These are phyloP conservation scores for Maudiozyma saulgeensis DNA, from an alignment of 805 yeast species.

Conservation along the genomic window DNA sequence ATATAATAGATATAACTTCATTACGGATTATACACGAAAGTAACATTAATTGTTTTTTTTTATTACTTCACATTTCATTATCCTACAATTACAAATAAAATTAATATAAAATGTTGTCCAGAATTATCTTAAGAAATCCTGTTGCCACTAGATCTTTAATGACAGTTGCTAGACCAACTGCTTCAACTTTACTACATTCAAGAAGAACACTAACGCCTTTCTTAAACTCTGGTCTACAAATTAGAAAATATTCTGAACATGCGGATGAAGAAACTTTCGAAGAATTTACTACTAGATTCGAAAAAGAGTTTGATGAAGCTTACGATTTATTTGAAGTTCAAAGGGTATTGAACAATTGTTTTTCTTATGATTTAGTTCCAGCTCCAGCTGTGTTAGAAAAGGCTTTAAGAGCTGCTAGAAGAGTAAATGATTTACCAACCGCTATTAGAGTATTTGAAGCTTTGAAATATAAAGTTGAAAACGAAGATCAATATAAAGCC, in stretches of 20 bases:
- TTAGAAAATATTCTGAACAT: conserved; percentile 67
- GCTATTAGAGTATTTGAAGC: conserved; percentile 98
- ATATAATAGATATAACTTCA: too few species aligned
- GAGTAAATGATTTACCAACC: conserved; percentile 97
- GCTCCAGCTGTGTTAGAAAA: conserved; percentile 93
- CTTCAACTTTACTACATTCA: background rate
- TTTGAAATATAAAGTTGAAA: conserved; percentile 91
- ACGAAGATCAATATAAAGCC: conserved; percentile 86
- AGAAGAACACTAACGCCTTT: background rate
- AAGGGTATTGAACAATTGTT: conserved; percentile 94
- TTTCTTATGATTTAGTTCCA: conserved; percentile 97
- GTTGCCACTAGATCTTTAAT: conserved; percentile 10
- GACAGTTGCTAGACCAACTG: conserved; percentile 4
- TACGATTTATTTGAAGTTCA: conserved; percentile 80
- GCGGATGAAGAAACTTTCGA: conserved; percentile 91
- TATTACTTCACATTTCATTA: background rate
- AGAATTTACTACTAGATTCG: conserved; percentile 85
- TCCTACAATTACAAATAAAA: background rate
- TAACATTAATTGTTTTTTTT: too few species aligned
- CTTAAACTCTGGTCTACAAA: conserved; percentile 7
- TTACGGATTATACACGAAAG: too few species aligned
- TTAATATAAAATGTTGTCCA: conserved; percentile 10
- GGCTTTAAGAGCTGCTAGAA: conserved; percentile 96
- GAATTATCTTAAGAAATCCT: conserved; percentile 11
- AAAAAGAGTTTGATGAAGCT: conserved; percentile 92